These are phyloP conservation scores for Acanthamoeba rhysodes DNA, from an alignment of 208 protist genomes.

Conservation along the genomic window DNA sequence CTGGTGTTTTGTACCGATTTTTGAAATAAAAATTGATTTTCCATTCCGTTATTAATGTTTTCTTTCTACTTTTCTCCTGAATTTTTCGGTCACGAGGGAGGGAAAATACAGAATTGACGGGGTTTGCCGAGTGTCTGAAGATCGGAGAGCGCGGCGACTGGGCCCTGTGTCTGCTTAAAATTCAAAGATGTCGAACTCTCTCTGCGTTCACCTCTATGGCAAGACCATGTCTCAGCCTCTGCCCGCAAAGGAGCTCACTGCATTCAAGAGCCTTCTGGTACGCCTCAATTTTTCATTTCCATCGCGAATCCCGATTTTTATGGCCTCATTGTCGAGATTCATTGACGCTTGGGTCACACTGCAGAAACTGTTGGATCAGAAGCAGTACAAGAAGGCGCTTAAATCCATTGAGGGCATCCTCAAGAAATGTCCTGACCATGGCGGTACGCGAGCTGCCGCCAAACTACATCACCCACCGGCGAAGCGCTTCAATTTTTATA, in stretches of 20 bases:
- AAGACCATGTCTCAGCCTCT: conserved; percentile 67
- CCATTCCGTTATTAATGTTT: too few species aligned
- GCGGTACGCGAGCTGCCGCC: background rate
- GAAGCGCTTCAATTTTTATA: background rate
- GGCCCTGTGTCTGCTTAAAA: too few species aligned
- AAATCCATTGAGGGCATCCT: conserved; percentile 55
- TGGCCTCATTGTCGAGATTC: background rate
- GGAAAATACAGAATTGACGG: too few species aligned
- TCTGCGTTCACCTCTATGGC: conserved; percentile 28
- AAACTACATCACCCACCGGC: background rate
- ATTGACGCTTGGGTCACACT: background rate
- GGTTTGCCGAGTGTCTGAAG: background rate
- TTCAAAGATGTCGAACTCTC: background rate
- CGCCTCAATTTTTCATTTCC: background rate
- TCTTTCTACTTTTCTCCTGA: too few species aligned
- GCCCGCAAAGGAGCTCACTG: conserved; percentile 52
- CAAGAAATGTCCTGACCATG: conserved; percentile 60
- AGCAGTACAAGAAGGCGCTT: conserved; percentile 62
- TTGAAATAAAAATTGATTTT: too few species aligned
- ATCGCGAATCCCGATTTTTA: background rate
- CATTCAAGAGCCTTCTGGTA: conserved; percentile 37
- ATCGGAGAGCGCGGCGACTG: too few species aligned
- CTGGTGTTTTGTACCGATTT: too few species aligned
- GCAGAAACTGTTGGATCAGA: conserved; percentile 68
- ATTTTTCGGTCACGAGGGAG: too few species aligned